Evolutionary conservation across 2,329 filamentous ascomycete genomes (phyloP), one percentile per base, ranked within the genome.

Genomic region (Sarocladium oryzae): DNA sequence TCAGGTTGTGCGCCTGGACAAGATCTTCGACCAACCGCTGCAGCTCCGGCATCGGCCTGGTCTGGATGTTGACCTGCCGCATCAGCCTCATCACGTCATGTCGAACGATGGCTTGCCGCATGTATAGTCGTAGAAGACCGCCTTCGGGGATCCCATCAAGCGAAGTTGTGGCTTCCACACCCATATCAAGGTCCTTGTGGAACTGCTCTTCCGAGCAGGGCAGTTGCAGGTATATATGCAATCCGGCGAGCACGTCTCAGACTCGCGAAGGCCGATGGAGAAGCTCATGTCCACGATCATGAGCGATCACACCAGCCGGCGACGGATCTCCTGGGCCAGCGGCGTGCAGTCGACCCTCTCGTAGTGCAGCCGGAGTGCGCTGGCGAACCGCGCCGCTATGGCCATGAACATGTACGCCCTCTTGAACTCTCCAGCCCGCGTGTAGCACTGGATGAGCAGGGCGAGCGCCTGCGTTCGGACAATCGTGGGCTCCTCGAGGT

Each of bases 401-500:
- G 62, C 56, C 6, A 57, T 55, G 2, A 67, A 55, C 60, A 67
- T 65, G 30, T 65, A 67, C 1, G 62, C 65, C 35, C 60, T 54
- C 41, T 64, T 61, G n/a, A 66, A 66, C 2, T 53, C 51, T 0
- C 64, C 63, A 0, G 56, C 58, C 37, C 64, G 59, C 46, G 64
- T 60, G 9, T 57, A 58, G 48, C 63, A 66, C 16, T 58, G 56
- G 1, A 67, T 57, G 7, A 63, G 49, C 2, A 67, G 57, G 10
- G 66, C 38, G 0, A 67, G 54, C 2, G 65, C 61, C 37, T 68
- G 66, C 66, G 75, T 69, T 41, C 71, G 70, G 49, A 74, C 67
- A 4, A 74, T 73, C 1, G 71, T 73, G 1, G 74, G 73, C 51
- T 69, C 68, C 53, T 76, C 74, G 3, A 77, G 61, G 20, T 70